Percentiles rank a stretch among this genome's conserved stretches.
Conservation (phyloP, 306 rosid genomes). For the Amphicarpaea edgeworthii region DNA sequence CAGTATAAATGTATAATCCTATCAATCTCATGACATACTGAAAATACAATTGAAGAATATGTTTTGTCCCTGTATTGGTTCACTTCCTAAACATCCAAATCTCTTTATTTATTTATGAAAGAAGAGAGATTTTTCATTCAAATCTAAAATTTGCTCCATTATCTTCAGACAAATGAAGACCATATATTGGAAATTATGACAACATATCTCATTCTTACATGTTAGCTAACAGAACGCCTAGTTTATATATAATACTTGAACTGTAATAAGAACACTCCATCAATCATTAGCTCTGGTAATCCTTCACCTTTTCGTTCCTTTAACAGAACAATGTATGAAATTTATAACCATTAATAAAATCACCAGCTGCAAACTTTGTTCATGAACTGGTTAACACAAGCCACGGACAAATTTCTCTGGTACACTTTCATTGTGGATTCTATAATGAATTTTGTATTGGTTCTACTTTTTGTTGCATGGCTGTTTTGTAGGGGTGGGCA, state of each 20-base stretch:
- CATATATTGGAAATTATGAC: too few species aligned
- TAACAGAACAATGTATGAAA: background rate
- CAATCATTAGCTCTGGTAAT: constrained; percentile 16
- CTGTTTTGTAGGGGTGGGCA: too few species aligned
- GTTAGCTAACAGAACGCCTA: background rate
- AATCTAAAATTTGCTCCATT: background rate
- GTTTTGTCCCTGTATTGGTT: background rate
- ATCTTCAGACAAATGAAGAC: background rate
- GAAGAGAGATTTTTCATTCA: background rate
- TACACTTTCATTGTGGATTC: constrained; percentile 25
- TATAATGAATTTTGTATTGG: constrained; percentile 26
- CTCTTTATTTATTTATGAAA: background rate
- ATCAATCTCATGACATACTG: background rate
- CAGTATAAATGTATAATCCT: background rate
- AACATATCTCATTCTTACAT: background rate
- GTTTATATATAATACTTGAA: too few species aligned
- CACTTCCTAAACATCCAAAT: constrained; percentile 3
- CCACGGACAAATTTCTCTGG: background rate
- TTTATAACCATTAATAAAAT: constrained; percentile 15
- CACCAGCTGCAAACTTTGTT: constrained; percentile 27
- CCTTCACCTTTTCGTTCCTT: constrained; percentile 1
- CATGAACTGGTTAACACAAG: constrained; percentile 36
- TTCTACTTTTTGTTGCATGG: background rate
- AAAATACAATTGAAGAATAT: constrained; percentile 2
- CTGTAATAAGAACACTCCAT: background rate